Evolutionary conservation across 192 early-diverging fungal genomes (phyloP).

Genomic region (Haplosporangium gracile): DNA sequence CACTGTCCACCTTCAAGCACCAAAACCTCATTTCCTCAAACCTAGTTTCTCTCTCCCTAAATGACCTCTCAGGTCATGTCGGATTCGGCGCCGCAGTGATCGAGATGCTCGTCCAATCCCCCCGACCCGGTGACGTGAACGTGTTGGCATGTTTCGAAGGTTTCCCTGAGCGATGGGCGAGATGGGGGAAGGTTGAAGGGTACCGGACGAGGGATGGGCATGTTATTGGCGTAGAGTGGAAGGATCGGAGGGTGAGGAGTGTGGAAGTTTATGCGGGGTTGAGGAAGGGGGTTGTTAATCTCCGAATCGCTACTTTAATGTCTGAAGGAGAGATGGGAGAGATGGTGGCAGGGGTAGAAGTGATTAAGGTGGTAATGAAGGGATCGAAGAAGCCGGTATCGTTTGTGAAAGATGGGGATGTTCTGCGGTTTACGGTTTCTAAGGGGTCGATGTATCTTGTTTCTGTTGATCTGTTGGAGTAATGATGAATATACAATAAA

Average conservation of each 20-base stretch:
- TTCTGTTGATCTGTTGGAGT: background rate
- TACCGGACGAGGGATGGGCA: constrained; percentile 16
- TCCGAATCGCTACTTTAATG: background rate
- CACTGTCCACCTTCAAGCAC: background rate
- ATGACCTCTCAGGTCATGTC: constrained; percentile 6
- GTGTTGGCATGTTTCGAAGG: background rate
- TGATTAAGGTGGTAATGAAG: constrained; percentile 5
- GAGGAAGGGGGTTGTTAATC: background rate
- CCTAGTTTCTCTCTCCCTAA: background rate
- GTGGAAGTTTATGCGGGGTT: background rate
- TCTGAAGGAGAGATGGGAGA: background rate
- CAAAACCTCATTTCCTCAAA: background rate
- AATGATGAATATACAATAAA: background rate
- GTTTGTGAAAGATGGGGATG: constrained; percentile 1
- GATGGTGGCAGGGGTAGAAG: background rate
- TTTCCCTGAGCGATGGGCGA: constrained; percentile 8
- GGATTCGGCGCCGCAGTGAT: constrained; percentile 14
- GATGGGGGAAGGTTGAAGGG: background rate
- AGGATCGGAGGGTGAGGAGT: background rate
- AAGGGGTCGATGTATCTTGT: constrained; percentile 14
- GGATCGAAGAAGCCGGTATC: background rate
- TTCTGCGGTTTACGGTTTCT: background rate
- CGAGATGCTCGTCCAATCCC: constrained; percentile 18
- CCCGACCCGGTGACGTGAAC: background rate
- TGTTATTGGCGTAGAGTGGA: constrained; percentile 2